phyloP scores from a whole-genome alignment of 106 monocot species.

The Dendrobium nobile region DNA sequence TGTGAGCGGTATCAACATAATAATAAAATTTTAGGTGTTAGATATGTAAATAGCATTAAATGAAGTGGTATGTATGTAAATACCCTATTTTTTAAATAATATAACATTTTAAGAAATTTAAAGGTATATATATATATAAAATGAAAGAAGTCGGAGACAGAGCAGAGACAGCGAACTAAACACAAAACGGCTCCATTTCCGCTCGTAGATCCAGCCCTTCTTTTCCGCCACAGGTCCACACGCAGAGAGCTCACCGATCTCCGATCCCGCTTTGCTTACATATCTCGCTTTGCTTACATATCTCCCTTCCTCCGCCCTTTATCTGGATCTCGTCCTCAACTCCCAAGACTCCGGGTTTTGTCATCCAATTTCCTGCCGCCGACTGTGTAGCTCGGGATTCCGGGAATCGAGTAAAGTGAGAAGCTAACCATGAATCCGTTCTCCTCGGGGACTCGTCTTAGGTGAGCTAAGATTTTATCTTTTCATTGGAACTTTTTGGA shows the following conservation, averaged over 20 bases:
- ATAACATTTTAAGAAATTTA: too few species aligned
- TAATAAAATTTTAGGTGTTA: too few species aligned
- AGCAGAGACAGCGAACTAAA: not conserved
- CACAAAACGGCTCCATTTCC: not conserved
- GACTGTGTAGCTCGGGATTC: constrained; percentile 5
- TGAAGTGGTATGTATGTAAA: too few species aligned
- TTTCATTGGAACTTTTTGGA: not conserved
- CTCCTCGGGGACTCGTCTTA: constrained; percentile 64
- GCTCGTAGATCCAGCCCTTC: not conserved
- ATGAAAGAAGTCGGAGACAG: not conserved
- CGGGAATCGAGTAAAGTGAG: not conserved
- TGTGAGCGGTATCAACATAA: too few species aligned
- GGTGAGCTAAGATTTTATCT: constrained; percentile 25
- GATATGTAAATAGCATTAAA: too few species aligned
- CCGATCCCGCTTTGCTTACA: not conserved
- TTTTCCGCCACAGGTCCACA: not conserved
- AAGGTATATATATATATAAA: too few species aligned
- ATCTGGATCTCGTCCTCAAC: not conserved
- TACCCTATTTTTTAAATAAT: too few species aligned
- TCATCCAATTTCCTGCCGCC: not conserved
- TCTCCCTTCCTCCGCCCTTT: not conserved
- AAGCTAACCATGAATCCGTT: constrained; percentile 58
- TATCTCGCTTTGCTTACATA: not conserved
- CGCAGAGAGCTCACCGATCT: not conserved
- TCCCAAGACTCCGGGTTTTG: not conserved